Evolutionary conservation across 805 yeast species (phyloP), one percentile per base, ranked within the genome.

Genomic region (Teunomyces atbi): DNA sequence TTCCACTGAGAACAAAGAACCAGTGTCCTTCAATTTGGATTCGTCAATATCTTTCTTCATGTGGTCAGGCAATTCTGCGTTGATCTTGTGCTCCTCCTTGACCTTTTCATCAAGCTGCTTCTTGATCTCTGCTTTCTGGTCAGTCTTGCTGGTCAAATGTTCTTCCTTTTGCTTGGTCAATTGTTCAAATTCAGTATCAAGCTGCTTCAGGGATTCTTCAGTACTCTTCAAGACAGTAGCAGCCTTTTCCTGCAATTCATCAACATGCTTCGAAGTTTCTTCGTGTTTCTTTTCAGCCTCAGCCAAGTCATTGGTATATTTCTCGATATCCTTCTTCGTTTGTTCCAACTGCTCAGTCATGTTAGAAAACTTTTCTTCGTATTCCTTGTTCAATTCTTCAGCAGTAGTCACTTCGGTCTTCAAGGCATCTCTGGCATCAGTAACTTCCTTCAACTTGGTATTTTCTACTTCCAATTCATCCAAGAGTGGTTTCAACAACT

Each of bases 61-160:
- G 61, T 79, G 84, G 42, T 75, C 81, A 10, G 84, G 84, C 50
- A 77, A 70, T 46, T 69, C 76, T 11, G 53, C 58, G 54, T 78
- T 78, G 54, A 79, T 76, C 45, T 66, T 69, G 55, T 69, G 74
- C 53, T 74, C 79, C 42, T 76, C 78, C 42, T 63, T 79, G 64
- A 72, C 71, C 52, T 60, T 57, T 26, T 63, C 62, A 19, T 66
- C 68, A 29, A 71, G 51, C 5, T 57, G 58, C 12, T 46, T 46
- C 47, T 58, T 54, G 46, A 72, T 71, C 28, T 62, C 68, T 34
- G 65, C 56, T 53, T 67, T 60, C 50, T 74, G 67, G 26, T 59
- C 43, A 2, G 59, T 58, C 56, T 77, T 74, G 33, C 70, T 59
- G 13, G 62, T 63, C n/a, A 47, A 60, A 50, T 61, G 69, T 47